Percentiles rank a stretch among this genome's conserved stretches.
These are phyloP conservation scores for Porcisia hertigi DNA, from an alignment of 208 protist genomes.

Conservation along the genomic window DNA sequence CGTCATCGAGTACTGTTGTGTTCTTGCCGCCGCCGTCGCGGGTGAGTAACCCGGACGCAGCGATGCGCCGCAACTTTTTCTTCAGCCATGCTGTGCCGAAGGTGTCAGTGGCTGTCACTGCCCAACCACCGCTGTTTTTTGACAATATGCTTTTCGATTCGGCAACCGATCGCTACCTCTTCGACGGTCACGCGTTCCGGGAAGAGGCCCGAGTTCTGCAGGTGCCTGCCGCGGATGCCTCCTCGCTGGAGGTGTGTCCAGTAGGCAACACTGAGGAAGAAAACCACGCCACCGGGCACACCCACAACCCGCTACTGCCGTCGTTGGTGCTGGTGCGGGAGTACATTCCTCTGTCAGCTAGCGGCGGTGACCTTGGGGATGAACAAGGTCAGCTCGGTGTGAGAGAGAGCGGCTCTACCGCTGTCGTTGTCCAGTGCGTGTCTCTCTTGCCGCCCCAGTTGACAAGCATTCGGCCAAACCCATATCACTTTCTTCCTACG, in stretches of 20 bases:
- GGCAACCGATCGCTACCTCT: constrained; percentile 47
- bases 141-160: constrained; percentile 72
- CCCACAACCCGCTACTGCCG: background rate
- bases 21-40: background rate
- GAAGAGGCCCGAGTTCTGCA: constrained; percentile 73
- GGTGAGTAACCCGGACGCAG: background rate
- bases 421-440: constrained; percentile 59
- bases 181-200: constrained; percentile 61
- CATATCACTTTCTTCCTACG: constrained; percentile 40
- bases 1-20: constrained; percentile 2
- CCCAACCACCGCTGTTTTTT: constrained; percentile 59
- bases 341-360: constrained; percentile 51
- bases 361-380: background rate
- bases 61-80: background rate
- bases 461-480: constrained; percentile 34
- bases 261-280: background rate
- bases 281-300: background rate
- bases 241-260: background rate
- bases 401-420: background rate
- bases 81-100: background rate
- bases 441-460: constrained; percentile 52
- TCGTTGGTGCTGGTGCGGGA: constrained; percentile 59
- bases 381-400: background rate
- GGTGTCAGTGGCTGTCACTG: constrained; percentile 31
- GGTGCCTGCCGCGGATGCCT: constrained; percentile 5